Percentiles rank a stretch among this genome's conserved stretches.
These are phyloP conservation scores for Exophiala calicioides DNA, from an alignment of 2,329 filamentous ascomycete species.

Conservation along the genomic window DNA sequence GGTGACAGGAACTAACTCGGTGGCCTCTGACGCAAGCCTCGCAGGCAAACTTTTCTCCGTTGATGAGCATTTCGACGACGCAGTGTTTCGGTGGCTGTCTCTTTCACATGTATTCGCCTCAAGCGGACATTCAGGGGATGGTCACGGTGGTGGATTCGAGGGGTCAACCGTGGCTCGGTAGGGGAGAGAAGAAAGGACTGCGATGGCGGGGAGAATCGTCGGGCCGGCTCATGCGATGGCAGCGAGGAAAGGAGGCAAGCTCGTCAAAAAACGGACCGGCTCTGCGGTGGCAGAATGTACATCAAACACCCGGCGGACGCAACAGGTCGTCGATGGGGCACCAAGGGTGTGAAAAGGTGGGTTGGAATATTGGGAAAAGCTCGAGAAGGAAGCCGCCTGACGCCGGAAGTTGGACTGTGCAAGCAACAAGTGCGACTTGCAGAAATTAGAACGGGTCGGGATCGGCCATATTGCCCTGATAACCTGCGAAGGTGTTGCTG, in stretches of 20 bases:
- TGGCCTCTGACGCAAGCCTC: constrained; percentile 97
- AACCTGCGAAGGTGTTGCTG: constrained; percentile 18
- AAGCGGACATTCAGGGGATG: not conserved
- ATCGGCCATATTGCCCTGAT: constrained; percentile 24
- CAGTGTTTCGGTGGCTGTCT: not conserved
- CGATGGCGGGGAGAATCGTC: no score
- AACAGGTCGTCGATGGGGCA: no score
- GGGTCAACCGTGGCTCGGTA: not conserved
- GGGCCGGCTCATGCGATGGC: no score
- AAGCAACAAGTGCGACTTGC: not conserved
- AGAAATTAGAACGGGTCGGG: constrained; percentile 18
- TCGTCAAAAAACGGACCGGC: constrained; percentile 1
- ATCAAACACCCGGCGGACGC: no score
- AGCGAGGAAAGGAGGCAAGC: not conserved
- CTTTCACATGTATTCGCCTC: not conserved
- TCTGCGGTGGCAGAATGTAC: no score
- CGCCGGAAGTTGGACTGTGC: constrained; percentile 17
- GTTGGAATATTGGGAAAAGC: constrained; percentile 10
- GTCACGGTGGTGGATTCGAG: not conserved
- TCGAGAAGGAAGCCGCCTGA: constrained; percentile 20
- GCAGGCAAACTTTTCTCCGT: constrained; percentile 97
- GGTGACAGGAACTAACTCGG: constrained; percentile 97
- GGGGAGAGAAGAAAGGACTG: not conserved
- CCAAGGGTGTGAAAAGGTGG: constrained; percentile 10
- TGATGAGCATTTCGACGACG: constrained; percentile 66